Evolutionary conservation across 129 eudicot genomes (phyloP).

Genomic region (Chrysanthemum lavandulifolium): DNA sequence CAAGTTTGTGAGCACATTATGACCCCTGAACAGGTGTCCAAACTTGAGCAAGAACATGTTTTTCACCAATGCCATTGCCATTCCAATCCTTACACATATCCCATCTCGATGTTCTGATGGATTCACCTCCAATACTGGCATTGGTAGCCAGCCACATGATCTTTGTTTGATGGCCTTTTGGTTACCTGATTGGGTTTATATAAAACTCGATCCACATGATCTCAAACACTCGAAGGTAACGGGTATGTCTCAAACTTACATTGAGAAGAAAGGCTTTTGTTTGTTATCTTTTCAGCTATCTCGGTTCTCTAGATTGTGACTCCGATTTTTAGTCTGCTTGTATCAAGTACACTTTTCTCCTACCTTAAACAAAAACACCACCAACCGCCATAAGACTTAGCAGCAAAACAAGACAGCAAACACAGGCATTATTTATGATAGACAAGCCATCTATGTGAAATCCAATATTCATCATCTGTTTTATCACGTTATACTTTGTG

Average conservation of each 20-base stretch:
- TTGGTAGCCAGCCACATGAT: constrained; percentile 39
- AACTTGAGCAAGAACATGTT: constrained; percentile 77
- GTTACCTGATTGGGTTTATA: constrained; percentile 43
- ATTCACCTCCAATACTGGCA: constrained; percentile 48
- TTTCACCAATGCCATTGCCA: constrained; percentile 92
- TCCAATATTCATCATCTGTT: no score
- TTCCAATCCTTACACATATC: constrained; percentile 68
- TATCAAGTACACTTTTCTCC: not conserved
- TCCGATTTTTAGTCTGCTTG: not conserved
- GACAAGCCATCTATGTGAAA: no score
- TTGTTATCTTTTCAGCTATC: not conserved
- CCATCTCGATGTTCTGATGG: constrained; percentile 51
- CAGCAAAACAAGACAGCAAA: no score
- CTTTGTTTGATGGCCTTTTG: constrained; percentile 35
- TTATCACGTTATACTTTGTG: no score
- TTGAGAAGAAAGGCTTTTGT: no score
- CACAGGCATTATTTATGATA: no score
- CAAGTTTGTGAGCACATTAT: constrained; percentile 45
- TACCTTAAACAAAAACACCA: no score
- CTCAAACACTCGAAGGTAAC: no score
- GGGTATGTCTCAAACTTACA: no score
- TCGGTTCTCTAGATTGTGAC: not conserved
- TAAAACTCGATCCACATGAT: no score
- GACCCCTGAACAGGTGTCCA: constrained; percentile 87
- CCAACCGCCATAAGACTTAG: no score